Evolutionary conservation across 306 rosid genomes (phyloP), one percentile per base, ranked within the genome.

Genomic region (Benincasa hispida): DNA sequence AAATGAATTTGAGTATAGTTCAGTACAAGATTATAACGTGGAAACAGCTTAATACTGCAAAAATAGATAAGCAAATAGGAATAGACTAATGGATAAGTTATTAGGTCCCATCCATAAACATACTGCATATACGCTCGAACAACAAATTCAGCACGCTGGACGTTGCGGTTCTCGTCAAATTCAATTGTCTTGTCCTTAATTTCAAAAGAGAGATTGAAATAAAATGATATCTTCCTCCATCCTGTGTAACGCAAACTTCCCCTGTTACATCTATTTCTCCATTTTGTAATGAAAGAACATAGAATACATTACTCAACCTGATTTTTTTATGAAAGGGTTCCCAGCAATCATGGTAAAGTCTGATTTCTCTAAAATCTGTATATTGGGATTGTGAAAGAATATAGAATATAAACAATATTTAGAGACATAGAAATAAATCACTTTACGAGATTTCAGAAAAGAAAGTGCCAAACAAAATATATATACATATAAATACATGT

Each of bases 211-310:
- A 93, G 87, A 81, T 93, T 91, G 85, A 91, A 93, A 86, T 84
- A 93, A 83, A 92, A 93, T 65, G 97, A 88, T 83, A 93, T 91
- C 90, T 93, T 93, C 86, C 98, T 90, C 98, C 98, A 93, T 67
- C 98, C 98, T 91, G 78, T 39, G 73, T 68, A 80, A 82, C 47
- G 75, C 4, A 47, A 66, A 70, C 57, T 70, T 3, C 57, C 41
- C 39, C 56, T 12, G 22, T 70, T 24, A 70, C 37, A 70, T 45
- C 37, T 25, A 47, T 70, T 25, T 17, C 25, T 70, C 75, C 75
- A 47, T 70, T 37, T 27, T 13, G 55, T 15, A 70, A 25, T 27
- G 75, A 47, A 27, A 70, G 39, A 41, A 8, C 75, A 47, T 13
- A 47, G 54, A 45, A 27, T 22, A 68, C 21, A 68, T 25, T 34